Base-by-base conservation (phyloP, 306 rosid species). In the Morella rubra region DNA sequence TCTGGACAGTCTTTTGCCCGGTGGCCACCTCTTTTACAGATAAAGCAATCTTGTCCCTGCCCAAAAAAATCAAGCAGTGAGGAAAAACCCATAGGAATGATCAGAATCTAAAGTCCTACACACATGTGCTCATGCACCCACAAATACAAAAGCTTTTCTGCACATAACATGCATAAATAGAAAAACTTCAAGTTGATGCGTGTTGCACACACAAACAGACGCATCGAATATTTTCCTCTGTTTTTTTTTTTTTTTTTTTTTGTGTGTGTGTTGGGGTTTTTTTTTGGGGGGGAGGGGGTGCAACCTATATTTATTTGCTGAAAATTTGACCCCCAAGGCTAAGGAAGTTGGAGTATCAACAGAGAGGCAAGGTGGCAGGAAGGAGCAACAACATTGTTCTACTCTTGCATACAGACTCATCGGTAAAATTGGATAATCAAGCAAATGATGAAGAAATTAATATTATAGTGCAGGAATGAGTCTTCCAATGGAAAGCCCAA, bases 1-100 rank as follows among this genome's bases (percentile, higher is more conserved):
- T 92, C 97, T 19, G 97, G 96, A 86, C 99, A 96, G 77, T 87
- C 92, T 82, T 84, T 91, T 19, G 98, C 91, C 42, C 87, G 91
- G 81, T 96, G 99, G 53, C 96, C 96, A 69, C 87, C 80, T 58
- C 87, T 88, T 78, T 88, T 92, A 82, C 99, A 96, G 73, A 84
- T 87, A 84, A 69, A 90, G 81, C 98, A 95, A 79, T 87, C 90
- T 19, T 79, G 90, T 13, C 82, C 89, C 98, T 95, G 52, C 32
- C 32, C n/a, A 71, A 54, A 74, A 45, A 61, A 66, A 77, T 37
- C n/a, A 69, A 54, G 59, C 45, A 46, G 53, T 8, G 7, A 50
- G 27, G 16, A 45, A 60, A 74, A 45, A 24, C 32, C 44, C 13
- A 3, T 32, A 3, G 14, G 41, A 42, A 5, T 9, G 19, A 60